phyloP scores from a whole-genome alignment of 2,329 filamentous ascomycete genomes.

The Exophiala viscosa region DNA sequence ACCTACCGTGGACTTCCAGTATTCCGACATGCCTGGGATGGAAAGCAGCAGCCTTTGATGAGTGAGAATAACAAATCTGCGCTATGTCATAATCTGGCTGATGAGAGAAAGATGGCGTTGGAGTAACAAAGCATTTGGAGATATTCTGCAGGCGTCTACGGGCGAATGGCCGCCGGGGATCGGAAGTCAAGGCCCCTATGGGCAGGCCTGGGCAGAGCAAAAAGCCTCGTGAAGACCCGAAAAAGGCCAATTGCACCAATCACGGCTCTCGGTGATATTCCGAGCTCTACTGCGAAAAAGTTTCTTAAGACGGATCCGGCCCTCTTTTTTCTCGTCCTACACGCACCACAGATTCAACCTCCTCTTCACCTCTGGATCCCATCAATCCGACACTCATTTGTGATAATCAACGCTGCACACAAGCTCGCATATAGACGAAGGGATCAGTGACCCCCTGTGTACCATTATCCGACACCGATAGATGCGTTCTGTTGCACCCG shows the following conservation, averaged over 20 bases:
- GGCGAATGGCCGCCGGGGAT: constrained; percentile 13
- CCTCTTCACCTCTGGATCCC: background rate
- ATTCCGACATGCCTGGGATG: constrained; percentile 71
- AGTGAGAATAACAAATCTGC: background rate
- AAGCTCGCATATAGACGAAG: background rate
- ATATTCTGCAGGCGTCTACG: constrained; percentile 2
- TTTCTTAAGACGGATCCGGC: too few relatives aligned
- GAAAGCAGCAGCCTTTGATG: background rate
- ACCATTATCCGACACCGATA: background rate
- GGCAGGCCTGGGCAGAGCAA: constrained; percentile 1
- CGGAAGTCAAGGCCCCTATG: background rate
- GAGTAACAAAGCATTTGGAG: background rate
- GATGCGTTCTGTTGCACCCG: too few relatives aligned
- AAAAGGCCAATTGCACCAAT: too few relatives aligned
- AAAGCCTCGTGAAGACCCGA: constrained; percentile 1
- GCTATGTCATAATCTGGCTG: constrained; percentile 14
- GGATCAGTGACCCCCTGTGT: background rate
- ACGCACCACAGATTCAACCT: background rate
- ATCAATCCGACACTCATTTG: background rate
- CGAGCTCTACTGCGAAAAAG: background rate
- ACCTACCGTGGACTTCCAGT: constrained; percentile 87
- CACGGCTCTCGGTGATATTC: background rate
- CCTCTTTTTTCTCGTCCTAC: background rate
- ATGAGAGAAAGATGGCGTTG: constrained; percentile 1
- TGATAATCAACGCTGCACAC: background rate